Conservation (phyloP, 139 green algal species). For the Asterochloris sp. region DNA sequence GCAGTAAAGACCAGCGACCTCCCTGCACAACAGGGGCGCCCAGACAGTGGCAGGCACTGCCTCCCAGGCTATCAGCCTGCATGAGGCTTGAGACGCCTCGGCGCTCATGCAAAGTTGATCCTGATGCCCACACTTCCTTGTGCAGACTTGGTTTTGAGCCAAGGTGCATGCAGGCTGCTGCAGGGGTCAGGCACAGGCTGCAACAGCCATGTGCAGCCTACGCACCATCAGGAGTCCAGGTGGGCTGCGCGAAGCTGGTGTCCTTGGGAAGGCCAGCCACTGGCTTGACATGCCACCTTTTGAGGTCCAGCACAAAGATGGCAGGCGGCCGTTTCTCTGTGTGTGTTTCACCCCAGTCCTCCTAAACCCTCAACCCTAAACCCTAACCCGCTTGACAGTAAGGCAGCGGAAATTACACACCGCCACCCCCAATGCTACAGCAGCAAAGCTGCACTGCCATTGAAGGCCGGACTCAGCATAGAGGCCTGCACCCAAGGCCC, state of each 20-base stretch:
- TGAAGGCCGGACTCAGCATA: neutral
- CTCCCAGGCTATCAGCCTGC: too few relatives aligned
- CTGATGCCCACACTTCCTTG: too few relatives aligned
- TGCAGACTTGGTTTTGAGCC: too few relatives aligned
- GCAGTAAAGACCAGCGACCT: slow-evolving; percentile 61
- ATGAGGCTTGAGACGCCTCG: too few relatives aligned
- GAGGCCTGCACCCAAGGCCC: neutral
- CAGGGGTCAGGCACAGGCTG: too few relatives aligned
- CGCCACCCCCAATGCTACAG: neutral
- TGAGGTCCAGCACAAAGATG: slow-evolving; percentile 65
- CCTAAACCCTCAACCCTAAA: slow-evolving; percentile 23
- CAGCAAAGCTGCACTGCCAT: neutral
- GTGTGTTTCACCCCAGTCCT: slow-evolving; percentile 91
- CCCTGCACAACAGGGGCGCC: slow-evolving; percentile 17
- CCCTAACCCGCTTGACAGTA: too few relatives aligned
- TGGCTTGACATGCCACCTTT: slow-evolving; percentile 23
- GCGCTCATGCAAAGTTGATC: too few relatives aligned
- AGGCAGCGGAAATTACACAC: too few relatives aligned
- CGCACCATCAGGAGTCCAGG: slow-evolving; percentile 59
- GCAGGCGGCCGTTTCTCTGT: slow-evolving; percentile 59
- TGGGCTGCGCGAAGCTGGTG: slow-evolving; percentile 59
- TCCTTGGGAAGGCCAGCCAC: slow-evolving; percentile 40
- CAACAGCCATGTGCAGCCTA: neutral
- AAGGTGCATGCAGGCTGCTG: neutral
- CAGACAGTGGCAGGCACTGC: too few relatives aligned